Base-by-base conservation (phyloP, 305 asterid genomes). In the Striga hermonthica region DNA sequence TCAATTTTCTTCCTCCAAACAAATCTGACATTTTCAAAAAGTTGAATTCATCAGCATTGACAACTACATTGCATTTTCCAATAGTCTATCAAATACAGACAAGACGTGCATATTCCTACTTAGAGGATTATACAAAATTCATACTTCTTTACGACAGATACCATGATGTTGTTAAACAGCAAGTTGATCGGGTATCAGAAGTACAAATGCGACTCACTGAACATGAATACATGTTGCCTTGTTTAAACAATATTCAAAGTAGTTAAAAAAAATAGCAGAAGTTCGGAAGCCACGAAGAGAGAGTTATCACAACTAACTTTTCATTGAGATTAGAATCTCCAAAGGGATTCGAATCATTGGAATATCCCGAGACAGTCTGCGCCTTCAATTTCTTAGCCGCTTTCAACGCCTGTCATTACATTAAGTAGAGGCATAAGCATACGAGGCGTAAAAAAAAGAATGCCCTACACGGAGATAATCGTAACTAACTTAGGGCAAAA, bases 1-100 rank as follows among this genome's bases (percentile, higher is more conserved):
- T 90, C 97, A 50, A 87, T 90, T 77, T 90, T 87, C 84, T 90
- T 90, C 41, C 90, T 75, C 96, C 96, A 88, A 48, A 90, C 96
- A 64, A 90, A 89, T 67, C 93, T 89, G 75, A 36, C 34, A 74
- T 63, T 22, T 22, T 47, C 50, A 69, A 65, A 22, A 72, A 55
- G 13, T 55, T 36, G 13, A 68, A 34, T 67, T 43, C 31, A 14
- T 9, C 36, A 35, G 35, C 39, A 55, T 10, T 43, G 64, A 53
- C 64, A 57, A 34, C 34, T 50, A 57, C 58, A 43, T 40, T 41
- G 69, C 65, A 60, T 49, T 22, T 48, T 60, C 16, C 35, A 48
- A 68, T 65, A 34, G 65, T 59, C 44, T 28, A 6, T 34, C 55
- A 62, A 50, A 65, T 37, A 54, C 11, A 53, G 39, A 40, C 9